These are phyloP conservation scores for Geotrichum aggregatum DNA, from an alignment of 1,139 yeast species.

Conservation along the genomic window DNA sequence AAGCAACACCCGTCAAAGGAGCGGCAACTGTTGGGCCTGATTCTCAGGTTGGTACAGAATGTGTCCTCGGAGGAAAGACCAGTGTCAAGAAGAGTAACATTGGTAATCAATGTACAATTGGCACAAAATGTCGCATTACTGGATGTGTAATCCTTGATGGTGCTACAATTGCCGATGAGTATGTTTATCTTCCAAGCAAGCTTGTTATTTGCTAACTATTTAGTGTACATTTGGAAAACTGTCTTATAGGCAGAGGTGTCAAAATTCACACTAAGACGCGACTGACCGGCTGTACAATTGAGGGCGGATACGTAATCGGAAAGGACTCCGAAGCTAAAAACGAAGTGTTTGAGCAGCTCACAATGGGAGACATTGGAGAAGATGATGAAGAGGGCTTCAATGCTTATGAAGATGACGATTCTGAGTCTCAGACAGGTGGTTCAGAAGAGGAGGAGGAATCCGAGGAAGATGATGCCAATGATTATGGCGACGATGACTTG, in stretches of 20 bases:
- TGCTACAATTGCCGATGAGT: slow-evolving; percentile 74
- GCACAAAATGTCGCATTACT: slow-evolving; percentile 79
- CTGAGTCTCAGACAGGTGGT: slow-evolving; percentile 36
- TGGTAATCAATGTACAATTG: slow-evolving; percentile 72
- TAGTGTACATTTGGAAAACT: slow-evolving; percentile 60
- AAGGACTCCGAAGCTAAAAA: slow-evolving; percentile 65
- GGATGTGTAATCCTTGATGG: slow-evolving; percentile 77
- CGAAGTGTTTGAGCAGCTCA: slow-evolving; percentile 57
- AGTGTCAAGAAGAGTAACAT: slow-evolving; percentile 81
- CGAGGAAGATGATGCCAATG: slow-evolving; percentile 27
- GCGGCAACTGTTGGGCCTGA: slow-evolving; percentile 84
- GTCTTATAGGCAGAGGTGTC: slow-evolving; percentile 73
- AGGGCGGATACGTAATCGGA: slow-evolving; percentile 55
- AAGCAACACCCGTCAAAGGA: slow-evolving; percentile 48
- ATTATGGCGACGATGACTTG: slow-evolving; percentile 40
- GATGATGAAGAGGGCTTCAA: slow-evolving; percentile 38
- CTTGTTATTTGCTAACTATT: background rate
- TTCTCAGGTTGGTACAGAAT: slow-evolving; percentile 60
- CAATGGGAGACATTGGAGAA: slow-evolving; percentile 27
- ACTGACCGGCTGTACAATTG: slow-evolving; percentile 71
- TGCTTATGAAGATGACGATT: slow-evolving; percentile 25
- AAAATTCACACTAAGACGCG: slow-evolving; percentile 44
- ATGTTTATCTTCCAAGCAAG: slow-evolving; percentile 28
- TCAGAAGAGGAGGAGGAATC: slow-evolving; percentile 38
- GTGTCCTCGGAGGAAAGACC: slow-evolving; percentile 63